Conservation (phyloP, 768 basidiomycete species). For the Infundibulicybe gibba region DNA sequence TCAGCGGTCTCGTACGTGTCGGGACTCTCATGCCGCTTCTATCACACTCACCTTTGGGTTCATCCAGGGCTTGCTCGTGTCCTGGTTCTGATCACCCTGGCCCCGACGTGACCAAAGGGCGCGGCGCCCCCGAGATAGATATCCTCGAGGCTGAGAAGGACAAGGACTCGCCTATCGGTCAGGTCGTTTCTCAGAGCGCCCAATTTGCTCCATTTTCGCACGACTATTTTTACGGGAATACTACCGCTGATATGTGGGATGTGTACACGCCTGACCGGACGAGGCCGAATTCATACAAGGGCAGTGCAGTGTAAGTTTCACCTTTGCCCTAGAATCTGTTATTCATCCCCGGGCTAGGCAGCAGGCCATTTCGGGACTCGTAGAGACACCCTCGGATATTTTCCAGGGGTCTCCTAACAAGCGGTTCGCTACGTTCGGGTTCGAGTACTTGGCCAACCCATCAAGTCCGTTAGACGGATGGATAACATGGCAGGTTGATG, state of each 20-base stretch:
- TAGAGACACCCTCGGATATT: slow-evolving; percentile 43
- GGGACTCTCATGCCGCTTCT: not conserved
- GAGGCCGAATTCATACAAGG: slow-evolving; percentile 37
- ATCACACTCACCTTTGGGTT: not conserved
- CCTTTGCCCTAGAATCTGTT: not conserved
- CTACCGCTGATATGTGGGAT: slow-evolving; percentile 25
- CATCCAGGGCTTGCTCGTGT: slow-evolving; percentile 68
- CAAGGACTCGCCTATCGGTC: slow-evolving; percentile 41
- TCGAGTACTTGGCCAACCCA: slow-evolving; percentile 73
- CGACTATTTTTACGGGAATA: slow-evolving; percentile 35
- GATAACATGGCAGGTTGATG: slow-evolving; percentile 75
- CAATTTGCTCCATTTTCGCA: slow-evolving; percentile 62
- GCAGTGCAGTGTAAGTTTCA: slow-evolving; percentile 39
- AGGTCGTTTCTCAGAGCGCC: slow-evolving; percentile 68
- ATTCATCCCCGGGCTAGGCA: slow-evolving; percentile 23
- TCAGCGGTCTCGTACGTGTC: slow-evolving; percentile 63
- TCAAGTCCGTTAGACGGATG: slow-evolving; percentile 50
- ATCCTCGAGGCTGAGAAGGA: slow-evolving; percentile 74
- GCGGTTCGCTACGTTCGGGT: slow-evolving; percentile 55
- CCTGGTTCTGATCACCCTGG: slow-evolving; percentile 76
- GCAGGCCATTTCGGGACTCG: slow-evolving; percentile 50
- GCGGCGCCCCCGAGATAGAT: slow-evolving; percentile 82
- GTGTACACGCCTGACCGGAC: slow-evolving; percentile 28
- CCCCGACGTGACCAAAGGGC: slow-evolving; percentile 47
- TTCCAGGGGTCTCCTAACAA: slow-evolving; percentile 55